phyloP scores from a whole-genome alignment of 495 filamentous ascomycete genomes.

The Aspergillus affinis region DNA sequence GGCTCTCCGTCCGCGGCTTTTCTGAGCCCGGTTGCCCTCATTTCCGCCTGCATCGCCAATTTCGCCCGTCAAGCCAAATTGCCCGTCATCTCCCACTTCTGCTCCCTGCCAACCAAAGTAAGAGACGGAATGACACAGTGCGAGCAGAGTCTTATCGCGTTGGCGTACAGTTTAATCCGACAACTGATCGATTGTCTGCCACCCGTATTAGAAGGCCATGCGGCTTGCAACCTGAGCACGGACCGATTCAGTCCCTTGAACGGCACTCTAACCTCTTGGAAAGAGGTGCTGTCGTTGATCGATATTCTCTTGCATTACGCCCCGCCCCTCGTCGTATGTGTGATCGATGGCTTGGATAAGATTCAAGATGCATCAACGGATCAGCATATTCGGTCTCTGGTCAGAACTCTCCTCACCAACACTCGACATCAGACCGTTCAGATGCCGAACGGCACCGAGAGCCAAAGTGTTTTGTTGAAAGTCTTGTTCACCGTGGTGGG shows the following conservation, averaged over 20 bases:
- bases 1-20: slow-evolving; percentile 30
- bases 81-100: slow-evolving; percentile 48
- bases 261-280: slow-evolving; percentile 41
- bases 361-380: slow-evolving; percentile 41
- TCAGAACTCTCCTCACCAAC: slow-evolving; percentile 39
- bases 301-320: slow-evolving; percentile 41
- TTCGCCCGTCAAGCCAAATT: slow-evolving; percentile 35
- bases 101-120: slow-evolving; percentile 30
- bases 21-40: slow-evolving; percentile 34
- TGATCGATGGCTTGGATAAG: slow-evolving; percentile 43
- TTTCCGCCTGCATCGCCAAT: slow-evolving; percentile 40
- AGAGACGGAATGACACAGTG: slow-evolving; percentile 28
- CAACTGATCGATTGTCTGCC: slow-evolving; percentile 47
- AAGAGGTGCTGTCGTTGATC: slow-evolving; percentile 39
- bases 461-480: slow-evolving; percentile 40
- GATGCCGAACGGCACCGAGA: slow-evolving; percentile 20
- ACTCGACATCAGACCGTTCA: slow-evolving; percentile 28
- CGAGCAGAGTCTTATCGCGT: slow-evolving; percentile 40
- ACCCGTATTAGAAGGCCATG: slow-evolving; percentile 40
- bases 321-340: slow-evolving; percentile 44
- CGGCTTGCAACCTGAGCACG: slow-evolving; percentile 36
- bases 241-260: slow-evolving; percentile 43
- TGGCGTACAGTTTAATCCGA: slow-evolving; percentile 50
- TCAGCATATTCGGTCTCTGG: slow-evolving; percentile 34
- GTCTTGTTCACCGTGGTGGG: slow-evolving; percentile 43